Base-by-base conservation (phyloP, 75 land plant species). In the Gnetum montanum region DNA sequence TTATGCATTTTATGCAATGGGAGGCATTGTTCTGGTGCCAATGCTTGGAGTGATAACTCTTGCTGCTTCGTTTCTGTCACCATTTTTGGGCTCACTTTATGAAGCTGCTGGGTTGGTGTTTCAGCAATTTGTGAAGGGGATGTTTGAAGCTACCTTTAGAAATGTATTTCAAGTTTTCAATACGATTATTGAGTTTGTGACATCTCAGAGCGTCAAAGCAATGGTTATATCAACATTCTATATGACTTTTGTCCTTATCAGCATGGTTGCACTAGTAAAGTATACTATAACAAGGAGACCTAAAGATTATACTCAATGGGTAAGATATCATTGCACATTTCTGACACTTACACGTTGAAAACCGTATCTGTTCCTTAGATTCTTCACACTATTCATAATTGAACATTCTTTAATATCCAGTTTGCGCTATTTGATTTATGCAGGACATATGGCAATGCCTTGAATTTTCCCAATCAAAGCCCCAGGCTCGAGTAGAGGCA, bases 371-470 rank as follows among this genome's bases (percentile, higher is more conserved):
- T n/a, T n/a, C n/a, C n/a, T n/a, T n/a, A n/a, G n/a, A n/a, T n/a
- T n/a, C n/a, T n/a, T n/a, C n/a, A 23, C 61, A 25, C 25, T 53
- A 53, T 31, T 20, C 20, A 31, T 62, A 16, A 35, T 27, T 52
- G 34, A 23, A 29, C n/a, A 34, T 27, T 63, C 16, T 36, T 54
- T 6, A n/a, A 22, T 0, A 45, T 45, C 11, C 18, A 12, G 7
- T 50, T 13, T 30, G 6, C n/a, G 8, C 6, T 8, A 7, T 53
- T 34, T 13, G 10, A 6, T 57, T 53, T 7, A 4, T 58, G 47
- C 73, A 90, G 96, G 94, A 92, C 77, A 67, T 92, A 18, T 92
- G 98, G 98, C 94, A 88, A 88, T 89, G 84, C 24, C 81, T 88
- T 71, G 94, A 82, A 37, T 92, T 92, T 80, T 82, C 84, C 26